Conservation (phyloP, 306 rosid species). For the Herpetospermum pedunculosum region DNA sequence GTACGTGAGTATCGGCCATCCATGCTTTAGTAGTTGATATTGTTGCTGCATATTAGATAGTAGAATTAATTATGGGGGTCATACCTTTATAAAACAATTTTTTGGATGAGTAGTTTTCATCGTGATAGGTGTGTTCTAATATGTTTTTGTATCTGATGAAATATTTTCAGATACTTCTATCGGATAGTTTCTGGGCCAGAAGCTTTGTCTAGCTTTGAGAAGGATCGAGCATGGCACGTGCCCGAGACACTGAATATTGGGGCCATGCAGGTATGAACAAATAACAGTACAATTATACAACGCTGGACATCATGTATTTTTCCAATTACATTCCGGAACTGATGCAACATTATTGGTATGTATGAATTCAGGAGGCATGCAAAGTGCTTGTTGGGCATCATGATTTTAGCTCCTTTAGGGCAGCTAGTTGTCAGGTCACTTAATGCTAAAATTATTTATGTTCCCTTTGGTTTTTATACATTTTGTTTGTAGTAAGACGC, state of each 20-base stretch:
- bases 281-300: too few relatives aligned
- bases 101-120: not conserved
- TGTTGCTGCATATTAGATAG: not conserved
- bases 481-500: not conserved
- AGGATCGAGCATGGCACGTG: conserved; percentile 83
- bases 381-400: conserved; percentile 72
- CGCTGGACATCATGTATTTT: not conserved
- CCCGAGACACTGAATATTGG: conserved; percentile 55
- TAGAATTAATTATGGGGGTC: not conserved
- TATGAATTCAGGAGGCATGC: conserved; percentile 65
- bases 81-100: not conserved
- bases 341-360: not conserved
- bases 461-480: not conserved
- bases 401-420: conserved; percentile 95
- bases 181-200: conserved; percentile 79
- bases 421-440: conserved; percentile 87
- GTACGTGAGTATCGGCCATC: conserved; percentile 53
- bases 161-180: conserved; percentile 57
- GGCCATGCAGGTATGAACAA: conserved; percentile 60
- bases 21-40: conserved; percentile 1
- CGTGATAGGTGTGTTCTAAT: not conserved
- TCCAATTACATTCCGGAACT: not conserved
- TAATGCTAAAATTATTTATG: not conserved
- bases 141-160: conserved; percentile 3
- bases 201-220: conserved; percentile 68